phyloP scores from a whole-genome alignment of 2,329 filamentous ascomycete species.

The Penicillium sp. region DNA sequence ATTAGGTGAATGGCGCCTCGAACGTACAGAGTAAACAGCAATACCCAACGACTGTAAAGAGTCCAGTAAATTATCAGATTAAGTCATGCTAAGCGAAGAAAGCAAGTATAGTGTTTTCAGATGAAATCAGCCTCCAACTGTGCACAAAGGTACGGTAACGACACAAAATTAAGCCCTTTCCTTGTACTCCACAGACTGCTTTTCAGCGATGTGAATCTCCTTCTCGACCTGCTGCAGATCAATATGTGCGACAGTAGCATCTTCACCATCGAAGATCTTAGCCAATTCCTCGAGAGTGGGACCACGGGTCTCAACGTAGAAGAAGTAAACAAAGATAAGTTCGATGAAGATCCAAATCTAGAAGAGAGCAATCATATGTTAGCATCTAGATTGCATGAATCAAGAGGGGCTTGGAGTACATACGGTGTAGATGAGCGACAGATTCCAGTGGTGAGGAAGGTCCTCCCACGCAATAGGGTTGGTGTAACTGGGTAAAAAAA shows the following conservation, averaged over 20 bases:
- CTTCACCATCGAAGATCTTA: constrained; percentile 67
- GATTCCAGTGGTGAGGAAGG: constrained; percentile 25
- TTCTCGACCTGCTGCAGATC: constrained; percentile 50
- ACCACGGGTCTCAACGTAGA: constrained; percentile 63
- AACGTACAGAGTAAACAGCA: no score
- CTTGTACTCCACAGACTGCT: background rate
- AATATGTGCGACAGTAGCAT: constrained; percentile 51
- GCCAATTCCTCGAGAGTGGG: constrained; percentile 70
- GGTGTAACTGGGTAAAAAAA: constrained; percentile 17
- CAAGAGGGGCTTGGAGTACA: background rate
- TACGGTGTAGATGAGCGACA: constrained; percentile 28
- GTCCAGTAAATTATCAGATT: background rate
- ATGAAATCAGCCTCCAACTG: background rate
- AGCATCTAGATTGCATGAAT: background rate
- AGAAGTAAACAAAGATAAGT: constrained; percentile 35
- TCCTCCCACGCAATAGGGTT: constrained; percentile 28
- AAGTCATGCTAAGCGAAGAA: background rate
- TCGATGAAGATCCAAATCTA: constrained; percentile 33
- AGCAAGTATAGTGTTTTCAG: background rate
- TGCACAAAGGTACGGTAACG: background rate
- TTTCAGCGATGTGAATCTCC: constrained; percentile 12
- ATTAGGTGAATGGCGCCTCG: no score
- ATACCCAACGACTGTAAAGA: background rate
- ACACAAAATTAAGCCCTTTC: background rate
- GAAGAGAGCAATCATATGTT: background rate